Evolutionary conservation across 805 yeast species (phyloP).

Genomic region (Myxozyma lipomycoides): DNA sequence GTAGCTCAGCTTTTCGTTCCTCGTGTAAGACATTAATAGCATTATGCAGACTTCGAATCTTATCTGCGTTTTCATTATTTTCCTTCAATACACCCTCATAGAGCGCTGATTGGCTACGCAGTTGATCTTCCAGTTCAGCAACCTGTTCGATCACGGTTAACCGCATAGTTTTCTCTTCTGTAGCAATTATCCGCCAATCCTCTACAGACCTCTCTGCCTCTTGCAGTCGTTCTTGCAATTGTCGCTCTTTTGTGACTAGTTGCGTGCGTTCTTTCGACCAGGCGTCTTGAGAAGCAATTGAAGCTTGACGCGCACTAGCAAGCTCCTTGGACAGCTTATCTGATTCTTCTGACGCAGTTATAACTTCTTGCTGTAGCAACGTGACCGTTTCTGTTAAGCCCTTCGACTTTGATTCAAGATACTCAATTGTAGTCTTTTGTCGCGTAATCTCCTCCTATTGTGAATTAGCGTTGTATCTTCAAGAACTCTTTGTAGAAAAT

Average conservation of each 20-base stretch:
- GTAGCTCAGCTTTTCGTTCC: slow-evolving; percentile 31
- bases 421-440: slow-evolving; percentile 31
- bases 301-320: slow-evolving; percentile 28
- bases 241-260: slow-evolving; percentile 11
- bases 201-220: slow-evolving; percentile 27
- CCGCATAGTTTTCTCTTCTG: slow-evolving; percentile 37
- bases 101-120: slow-evolving; percentile 29
- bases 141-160: slow-evolving; percentile 24
- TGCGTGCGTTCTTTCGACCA: slow-evolving; percentile 31
- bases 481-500: background rate
- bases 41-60: slow-evolving; percentile 36
- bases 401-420: slow-evolving; percentile 37
- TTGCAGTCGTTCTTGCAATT: slow-evolving; percentile 26
- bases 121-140: slow-evolving; percentile 36
- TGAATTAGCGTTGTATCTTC: background rate
- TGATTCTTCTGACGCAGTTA: slow-evolving; percentile 32
- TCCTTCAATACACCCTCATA: slow-evolving; percentile 9
- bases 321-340: slow-evolving; percentile 34
- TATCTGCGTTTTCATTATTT: slow-evolving; percentile 10
- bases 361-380: slow-evolving; percentile 42
- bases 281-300: slow-evolving; percentile 27
- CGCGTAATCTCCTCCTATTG: slow-evolving; percentile 27
- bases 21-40: slow-evolving; percentile 31
- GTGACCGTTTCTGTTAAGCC: slow-evolving; percentile 38
- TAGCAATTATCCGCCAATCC: slow-evolving; percentile 37